A percentile compares a stretch with the other conserved stretches of the same genome.
phyloP scores from a whole-genome alignment of 306 rosid genomes.

The Lathyrus sativus region DNA sequence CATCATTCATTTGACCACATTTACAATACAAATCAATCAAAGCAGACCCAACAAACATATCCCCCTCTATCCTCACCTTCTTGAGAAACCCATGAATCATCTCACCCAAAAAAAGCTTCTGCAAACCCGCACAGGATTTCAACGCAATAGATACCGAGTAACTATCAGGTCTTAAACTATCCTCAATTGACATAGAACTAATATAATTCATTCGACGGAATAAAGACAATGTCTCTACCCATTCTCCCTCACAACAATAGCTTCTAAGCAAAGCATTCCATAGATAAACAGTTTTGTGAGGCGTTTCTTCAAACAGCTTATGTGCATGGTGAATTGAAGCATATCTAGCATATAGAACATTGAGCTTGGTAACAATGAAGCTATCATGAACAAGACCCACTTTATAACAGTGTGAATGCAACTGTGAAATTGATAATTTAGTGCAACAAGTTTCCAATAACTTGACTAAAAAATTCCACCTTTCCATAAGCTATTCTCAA shows the following conservation, averaged over 20 bases:
- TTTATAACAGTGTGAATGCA: constrained; percentile 58
- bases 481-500: constrained; percentile 46
- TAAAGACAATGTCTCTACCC: constrained; percentile 49
- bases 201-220: constrained; percentile 49
- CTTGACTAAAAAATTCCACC: constrained; percentile 47
- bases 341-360: constrained; percentile 44
- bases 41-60: constrained; percentile 73
- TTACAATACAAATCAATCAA: constrained; percentile 66
- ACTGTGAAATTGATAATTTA: constrained; percentile 43
- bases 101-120: constrained; percentile 50
- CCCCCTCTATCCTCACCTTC: constrained; percentile 50
- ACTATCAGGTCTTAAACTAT: constrained; percentile 52
- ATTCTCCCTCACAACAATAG: constrained; percentile 48
- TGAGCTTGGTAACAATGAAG: constrained; percentile 70
- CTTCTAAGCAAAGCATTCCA: constrained; percentile 76
- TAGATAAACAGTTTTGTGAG: constrained; percentile 48
- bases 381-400: constrained; percentile 56
- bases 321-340: constrained; percentile 39
- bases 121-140: constrained; percentile 61
- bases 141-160: constrained; percentile 62
- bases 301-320: constrained; percentile 27
- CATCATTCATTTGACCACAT: constrained; percentile 66
- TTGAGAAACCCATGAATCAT: constrained; percentile 61
- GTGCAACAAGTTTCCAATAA: constrained; percentile 52
- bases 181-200: constrained; percentile 33